A percentile compares a stretch with the other conserved stretches of the same genome.
Conservation (phyloP, 73 alveolate species). For the Paraurostyla sp. region DNA sequence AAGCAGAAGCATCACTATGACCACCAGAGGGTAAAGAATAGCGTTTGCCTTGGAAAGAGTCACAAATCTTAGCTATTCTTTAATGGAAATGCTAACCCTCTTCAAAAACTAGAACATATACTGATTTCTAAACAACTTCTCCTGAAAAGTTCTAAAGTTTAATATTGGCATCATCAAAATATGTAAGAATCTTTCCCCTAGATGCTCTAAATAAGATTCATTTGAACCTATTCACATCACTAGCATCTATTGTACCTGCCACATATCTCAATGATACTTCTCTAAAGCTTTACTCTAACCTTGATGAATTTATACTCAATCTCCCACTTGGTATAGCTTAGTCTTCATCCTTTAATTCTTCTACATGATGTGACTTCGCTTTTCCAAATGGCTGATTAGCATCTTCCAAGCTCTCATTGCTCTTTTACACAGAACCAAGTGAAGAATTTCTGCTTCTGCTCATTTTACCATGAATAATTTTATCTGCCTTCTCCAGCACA, state of each 20-base stretch:
- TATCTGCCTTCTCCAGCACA: slow-evolving; percentile 55
- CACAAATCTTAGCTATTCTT: slow-evolving; percentile 88
- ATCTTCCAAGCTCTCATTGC: slow-evolving; percentile 32
- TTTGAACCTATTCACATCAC: slow-evolving; percentile 85
- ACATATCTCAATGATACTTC: slow-evolving; percentile 78
- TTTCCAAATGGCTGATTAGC: slow-evolving; percentile 67
- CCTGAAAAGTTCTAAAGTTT: slow-evolving; percentile 72
- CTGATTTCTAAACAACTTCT: slow-evolving; percentile 65
- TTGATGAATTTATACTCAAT: slow-evolving; percentile 6
- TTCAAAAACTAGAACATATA: slow-evolving; percentile 85
- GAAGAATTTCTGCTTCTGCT: slow-evolving; percentile 38
- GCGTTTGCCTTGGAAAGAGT: slow-evolving; percentile 86
- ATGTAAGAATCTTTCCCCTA: slow-evolving; percentile 91
- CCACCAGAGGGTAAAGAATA: slow-evolving; percentile 76
- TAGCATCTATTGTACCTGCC: slow-evolving; percentile 93
- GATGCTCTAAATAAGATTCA: slow-evolving; percentile 95
- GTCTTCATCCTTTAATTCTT: slow-evolving; percentile 24
- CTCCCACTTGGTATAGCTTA: slow-evolving; percentile 26
- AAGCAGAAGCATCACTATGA: slow-evolving; percentile 53
- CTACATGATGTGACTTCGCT: background rate
- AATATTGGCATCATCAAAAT: slow-evolving; percentile 80
- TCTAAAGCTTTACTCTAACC: slow-evolving; percentile 37
- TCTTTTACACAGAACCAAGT: slow-evolving; percentile 23
- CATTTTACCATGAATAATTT: slow-evolving; percentile 35
- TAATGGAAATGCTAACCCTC: slow-evolving; percentile 90